Percentiles rank a stretch among this genome's conserved stretches.
Evolutionary conservation across 805 yeast species (phyloP).

Genomic region (Metschnikowia lunata): DNA sequence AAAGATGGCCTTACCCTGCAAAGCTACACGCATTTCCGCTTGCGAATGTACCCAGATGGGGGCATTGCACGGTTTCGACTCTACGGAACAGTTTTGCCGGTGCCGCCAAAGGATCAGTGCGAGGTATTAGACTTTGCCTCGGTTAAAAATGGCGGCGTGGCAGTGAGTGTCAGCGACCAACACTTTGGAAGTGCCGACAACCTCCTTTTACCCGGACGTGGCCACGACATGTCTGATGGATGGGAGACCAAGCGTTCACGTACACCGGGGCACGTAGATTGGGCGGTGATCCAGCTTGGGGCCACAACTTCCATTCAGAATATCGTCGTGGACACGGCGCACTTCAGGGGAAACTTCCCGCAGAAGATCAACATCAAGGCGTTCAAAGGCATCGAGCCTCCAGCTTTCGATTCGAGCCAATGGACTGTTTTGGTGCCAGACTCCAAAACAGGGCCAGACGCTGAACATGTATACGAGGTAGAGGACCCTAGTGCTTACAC

Average conservation of each 20-base stretch:
- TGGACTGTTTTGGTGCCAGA: constrained; percentile 69
- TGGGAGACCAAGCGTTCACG: constrained; percentile 97
- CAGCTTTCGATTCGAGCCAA: constrained; percentile 38
- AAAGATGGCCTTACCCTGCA: constrained; percentile 47
- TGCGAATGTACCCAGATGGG: constrained; percentile 96
- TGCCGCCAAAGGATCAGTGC: constrained; percentile 44
- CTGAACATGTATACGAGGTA: constrained; percentile 59
- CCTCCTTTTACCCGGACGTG: constrained; percentile 87
- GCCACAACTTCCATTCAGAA: constrained; percentile 51
- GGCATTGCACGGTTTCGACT: constrained; percentile 94
- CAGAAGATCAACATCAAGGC: constrained; percentile 73
- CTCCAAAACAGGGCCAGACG: constrained; percentile 77
- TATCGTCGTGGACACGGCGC: constrained; percentile 84
- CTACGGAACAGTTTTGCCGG: constrained; percentile 80
- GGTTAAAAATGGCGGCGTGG: constrained; percentile 85
- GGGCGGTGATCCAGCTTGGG: constrained; percentile 85
- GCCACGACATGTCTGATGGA: constrained; percentile 95
- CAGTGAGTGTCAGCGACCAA: constrained; percentile 79
- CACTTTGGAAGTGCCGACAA: constrained; percentile 93
- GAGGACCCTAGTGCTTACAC: constrained; percentile 37
- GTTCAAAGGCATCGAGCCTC: constrained; percentile 30
- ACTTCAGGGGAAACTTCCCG: constrained; percentile 93
- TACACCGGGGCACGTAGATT: constrained; percentile 77
- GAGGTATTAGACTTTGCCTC: constrained; percentile 69
- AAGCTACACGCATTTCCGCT: constrained; percentile 72